Evolutionary conservation across 2,329 filamentous ascomycete species (phyloP), one percentile per base, ranked within the genome.

Genomic region (Beauveria caledonica): DNA sequence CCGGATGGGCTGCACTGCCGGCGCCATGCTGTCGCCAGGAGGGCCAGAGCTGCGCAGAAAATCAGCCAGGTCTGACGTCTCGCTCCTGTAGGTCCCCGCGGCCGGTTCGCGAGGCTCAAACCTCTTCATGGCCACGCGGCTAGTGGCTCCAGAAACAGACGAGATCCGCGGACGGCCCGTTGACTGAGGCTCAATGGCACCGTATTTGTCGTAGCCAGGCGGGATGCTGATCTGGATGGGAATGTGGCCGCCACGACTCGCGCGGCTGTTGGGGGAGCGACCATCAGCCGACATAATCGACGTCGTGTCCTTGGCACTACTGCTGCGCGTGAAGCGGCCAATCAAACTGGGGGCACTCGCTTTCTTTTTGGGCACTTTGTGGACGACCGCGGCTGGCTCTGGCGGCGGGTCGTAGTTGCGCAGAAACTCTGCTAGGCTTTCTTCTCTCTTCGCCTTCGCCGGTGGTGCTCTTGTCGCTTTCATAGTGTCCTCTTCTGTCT

Each of bases 371-470:
- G 83, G 77, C 5, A 71, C 65, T 60, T 70, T 72, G 33, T 73
- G 68, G 3, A 70, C 69, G 49, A 73, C 70, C 39, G 68, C 65
- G 25, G 76, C 67, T 3, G 81, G 76, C 64, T 80, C 77, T 1
- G 79, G 75, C 0, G 88, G 87, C 6, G 89, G 88, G 44, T 87
- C 81, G 62, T 82, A 86, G 71, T 84, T 89, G 62, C 81, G 83
- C 45, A 92, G 71, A 68, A 92, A 92, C 64, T 92, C 89, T 36
- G 87, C 83, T 53, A 92, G 71, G 64, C 84, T 88, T 72, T 92
- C 87, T 68, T 88, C 84, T 63, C 44, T 25, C 25, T 80, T 75
- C 17, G 39, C 1, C 63, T 77, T 77, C 4, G 67, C 68, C 13
- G 74, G 71, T 27, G 69, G 65, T 60, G 75, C 21, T 17, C 44